phyloP scores from a whole-genome alignment of 164 flowering plant species.

The Saururus chinensis region DNA sequence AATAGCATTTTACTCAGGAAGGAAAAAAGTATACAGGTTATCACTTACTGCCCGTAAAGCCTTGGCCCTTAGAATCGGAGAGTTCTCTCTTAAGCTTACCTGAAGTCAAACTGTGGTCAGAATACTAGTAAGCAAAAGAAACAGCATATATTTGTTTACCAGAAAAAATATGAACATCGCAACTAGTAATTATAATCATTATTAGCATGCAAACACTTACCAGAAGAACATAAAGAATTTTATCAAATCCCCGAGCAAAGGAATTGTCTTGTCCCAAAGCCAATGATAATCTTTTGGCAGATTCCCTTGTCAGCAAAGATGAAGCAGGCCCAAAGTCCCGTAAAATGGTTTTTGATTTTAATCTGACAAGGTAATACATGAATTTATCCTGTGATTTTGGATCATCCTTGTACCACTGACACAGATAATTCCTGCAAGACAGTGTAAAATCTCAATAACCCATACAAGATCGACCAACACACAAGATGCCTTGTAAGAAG shows the following conservation, averaged over 20 bases:
- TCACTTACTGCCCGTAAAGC: slow-evolving; percentile 82
- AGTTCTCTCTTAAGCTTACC: slow-evolving; percentile 86
- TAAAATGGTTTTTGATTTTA: slow-evolving; percentile 53
- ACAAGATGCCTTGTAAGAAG: too few relatives aligned
- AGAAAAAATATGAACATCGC: neutral
- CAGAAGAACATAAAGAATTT: slow-evolving; percentile 78
- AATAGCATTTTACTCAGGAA: neutral
- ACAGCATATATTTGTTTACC: neutral
- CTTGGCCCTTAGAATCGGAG: slow-evolving; percentile 84
- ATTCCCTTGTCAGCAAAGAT: slow-evolving; percentile 53
- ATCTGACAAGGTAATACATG: slow-evolving; percentile 52
- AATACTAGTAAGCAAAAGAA: neutral
- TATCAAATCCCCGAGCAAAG: slow-evolving; percentile 92
- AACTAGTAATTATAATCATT: slow-evolving; percentile 2
- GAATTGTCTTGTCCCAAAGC: slow-evolving; percentile 80
- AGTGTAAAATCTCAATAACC: neutral
- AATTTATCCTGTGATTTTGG: slow-evolving; percentile 57
- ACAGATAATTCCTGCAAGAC: slow-evolving; percentile 81
- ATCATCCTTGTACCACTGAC: slow-evolving; percentile 92
- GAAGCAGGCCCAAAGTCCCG: slow-evolving; percentile 50
- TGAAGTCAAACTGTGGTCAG: slow-evolving; percentile 17
- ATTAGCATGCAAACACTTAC: slow-evolving; percentile 21
- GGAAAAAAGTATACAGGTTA: neutral
- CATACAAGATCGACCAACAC: too few relatives aligned
- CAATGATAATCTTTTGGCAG: slow-evolving; percentile 63